Conservation (phyloP, 805 yeast species). For the Ogataea pignaliae region DNA sequence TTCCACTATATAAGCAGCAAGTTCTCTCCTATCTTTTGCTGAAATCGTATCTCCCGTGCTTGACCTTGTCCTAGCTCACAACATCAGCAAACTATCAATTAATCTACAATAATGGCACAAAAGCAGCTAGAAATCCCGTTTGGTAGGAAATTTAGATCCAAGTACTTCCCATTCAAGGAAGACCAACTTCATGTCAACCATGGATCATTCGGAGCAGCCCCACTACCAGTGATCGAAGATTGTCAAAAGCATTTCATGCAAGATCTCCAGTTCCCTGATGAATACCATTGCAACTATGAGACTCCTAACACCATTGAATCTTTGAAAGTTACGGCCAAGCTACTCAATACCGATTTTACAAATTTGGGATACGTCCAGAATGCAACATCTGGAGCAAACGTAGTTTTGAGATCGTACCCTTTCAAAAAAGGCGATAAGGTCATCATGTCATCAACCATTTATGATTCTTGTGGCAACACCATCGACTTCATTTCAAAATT, state of each 20-base stretch:
- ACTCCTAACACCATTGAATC: slow-evolving; percentile 28
- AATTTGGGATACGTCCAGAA: slow-evolving; percentile 52
- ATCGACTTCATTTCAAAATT: slow-evolving; percentile 36
- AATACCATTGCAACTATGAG: slow-evolving; percentile 26
- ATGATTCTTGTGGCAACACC: slow-evolving; percentile 52
- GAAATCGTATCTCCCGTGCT: no score
- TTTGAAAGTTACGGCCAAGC: slow-evolving; percentile 34
- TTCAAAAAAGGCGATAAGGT: slow-evolving; percentile 49
- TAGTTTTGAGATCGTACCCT: slow-evolving; percentile 50
- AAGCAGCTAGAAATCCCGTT: slow-evolving; percentile 27
- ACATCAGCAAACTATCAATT: no score
- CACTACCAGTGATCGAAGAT: slow-evolving; percentile 41
- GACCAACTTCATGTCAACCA: slow-evolving; percentile 50
- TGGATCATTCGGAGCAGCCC: slow-evolving; percentile 60
- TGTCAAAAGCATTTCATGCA: slow-evolving; percentile 27
- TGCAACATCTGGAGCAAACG: slow-evolving; percentile 58
- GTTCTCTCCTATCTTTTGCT: no score
- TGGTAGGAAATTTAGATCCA: slow-evolving; percentile 46
- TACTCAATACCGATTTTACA: slow-evolving; percentile 44
- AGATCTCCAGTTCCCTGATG: slow-evolving; percentile 43
- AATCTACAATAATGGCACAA: neutral
- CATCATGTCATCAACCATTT: slow-evolving; percentile 44
- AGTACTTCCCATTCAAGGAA: slow-evolving; percentile 40
- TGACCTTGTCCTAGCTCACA: no score
- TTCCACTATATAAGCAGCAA: no score